Conservation (phyloP, 2,329 filamentous ascomycete genomes). For the Aspergillus candidus region DNA sequence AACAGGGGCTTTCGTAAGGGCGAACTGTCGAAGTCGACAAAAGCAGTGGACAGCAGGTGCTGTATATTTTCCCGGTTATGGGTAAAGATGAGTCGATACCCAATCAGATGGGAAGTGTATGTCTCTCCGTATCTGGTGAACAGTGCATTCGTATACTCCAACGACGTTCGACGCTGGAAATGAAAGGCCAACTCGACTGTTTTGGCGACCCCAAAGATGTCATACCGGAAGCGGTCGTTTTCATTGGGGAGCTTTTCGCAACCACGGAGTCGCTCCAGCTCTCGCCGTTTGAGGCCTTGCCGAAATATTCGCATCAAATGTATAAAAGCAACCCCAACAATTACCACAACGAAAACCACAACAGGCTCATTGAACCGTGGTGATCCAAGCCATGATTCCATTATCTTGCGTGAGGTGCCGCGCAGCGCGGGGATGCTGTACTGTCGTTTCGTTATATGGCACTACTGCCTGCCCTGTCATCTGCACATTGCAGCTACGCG, state of each 20-base stretch:
- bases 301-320: neutral
- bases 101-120: conserved; percentile 6
- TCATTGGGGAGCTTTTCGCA: conserved; percentile 1
- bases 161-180: conserved; percentile 1
- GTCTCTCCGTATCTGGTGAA: conserved; percentile 8
- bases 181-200: neutral
- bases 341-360: too few species aligned
- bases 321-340: too few species aligned
- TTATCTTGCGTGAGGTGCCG: too few species aligned
- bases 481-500: too few species aligned
- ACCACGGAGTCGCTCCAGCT: neutral
- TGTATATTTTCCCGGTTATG: conserved; percentile 7
- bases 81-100: conserved; percentile 9
- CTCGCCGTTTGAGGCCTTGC: neutral
- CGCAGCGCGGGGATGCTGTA: too few species aligned
- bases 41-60: conserved; percentile 5
- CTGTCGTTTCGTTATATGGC: too few species aligned
- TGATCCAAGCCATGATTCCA: too few species aligned
- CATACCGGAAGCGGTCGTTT: neutral
- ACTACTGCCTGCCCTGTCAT: too few species aligned
- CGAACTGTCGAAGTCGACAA: conserved; percentile 9
- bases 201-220: conserved; percentile 2
- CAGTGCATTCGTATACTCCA: conserved; percentile 4
- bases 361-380: too few species aligned
- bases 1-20: conserved; percentile 7